These are phyloP conservation scores for Rubia balearica DNA, from an alignment of 305 asterid genomes.

Conservation along the genomic window DNA sequence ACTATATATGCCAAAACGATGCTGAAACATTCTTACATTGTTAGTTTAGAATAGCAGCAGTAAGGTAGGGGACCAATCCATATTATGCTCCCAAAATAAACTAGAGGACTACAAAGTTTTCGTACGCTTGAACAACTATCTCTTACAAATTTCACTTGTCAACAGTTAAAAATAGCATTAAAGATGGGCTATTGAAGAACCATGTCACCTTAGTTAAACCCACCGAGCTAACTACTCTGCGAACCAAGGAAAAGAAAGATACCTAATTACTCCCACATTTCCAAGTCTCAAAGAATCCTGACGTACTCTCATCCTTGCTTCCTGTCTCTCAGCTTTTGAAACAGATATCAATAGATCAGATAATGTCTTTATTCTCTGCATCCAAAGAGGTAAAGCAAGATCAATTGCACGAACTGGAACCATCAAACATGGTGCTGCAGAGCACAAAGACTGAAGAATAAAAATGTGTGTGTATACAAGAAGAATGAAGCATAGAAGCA, in stretches of 20 bases:
- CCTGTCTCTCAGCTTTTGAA: constrained; percentile 96
- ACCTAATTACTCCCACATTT: constrained; percentile 93
- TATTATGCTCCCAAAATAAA: neutral
- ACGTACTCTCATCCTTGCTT: constrained; percentile 89
- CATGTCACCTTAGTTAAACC: neutral
- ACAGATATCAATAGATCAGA: constrained; percentile 89
- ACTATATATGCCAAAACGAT: neutral
- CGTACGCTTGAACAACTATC: neutral
- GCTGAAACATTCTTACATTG: no score
- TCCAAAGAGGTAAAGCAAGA: constrained; percentile 19
- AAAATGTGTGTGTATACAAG: neutral
- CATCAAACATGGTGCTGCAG: constrained; percentile 7
- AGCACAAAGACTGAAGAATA: neutral
- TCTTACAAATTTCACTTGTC: neutral
- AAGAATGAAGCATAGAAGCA: neutral
- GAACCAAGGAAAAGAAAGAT: constrained; percentile 9
- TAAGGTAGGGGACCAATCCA: neutral
- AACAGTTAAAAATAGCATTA: neutral
- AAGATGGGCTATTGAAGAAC: neutral
- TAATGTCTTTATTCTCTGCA: constrained; percentile 80
- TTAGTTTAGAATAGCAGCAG: constrained; percentile 2
- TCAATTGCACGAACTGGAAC: constrained; percentile 17
- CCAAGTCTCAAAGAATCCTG: constrained; percentile 96
- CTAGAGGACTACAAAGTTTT: neutral
- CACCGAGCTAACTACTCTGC: neutral